Percentiles rank a stretch among this genome's conserved stretches.
Conservation (phyloP, 164 flowering plant species). For the Santalum album region DNA sequence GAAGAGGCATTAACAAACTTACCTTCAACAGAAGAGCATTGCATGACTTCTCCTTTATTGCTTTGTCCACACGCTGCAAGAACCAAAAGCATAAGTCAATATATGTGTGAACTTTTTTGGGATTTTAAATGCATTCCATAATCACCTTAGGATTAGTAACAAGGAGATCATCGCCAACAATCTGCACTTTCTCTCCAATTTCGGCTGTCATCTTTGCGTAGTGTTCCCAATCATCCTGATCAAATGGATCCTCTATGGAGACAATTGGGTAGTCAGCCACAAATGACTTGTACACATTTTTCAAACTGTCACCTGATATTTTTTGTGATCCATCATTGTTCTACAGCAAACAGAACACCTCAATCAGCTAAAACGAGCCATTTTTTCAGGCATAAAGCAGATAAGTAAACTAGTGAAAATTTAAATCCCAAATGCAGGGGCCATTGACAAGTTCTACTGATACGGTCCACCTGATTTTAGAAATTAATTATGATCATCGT, state of each 20-base stretch:
- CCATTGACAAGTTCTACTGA: too few relatives aligned
- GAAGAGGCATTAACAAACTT: neutral
- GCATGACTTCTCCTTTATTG: slow-evolving; percentile 50
- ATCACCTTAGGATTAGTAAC: slow-evolving; percentile 2
- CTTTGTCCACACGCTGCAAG: slow-evolving; percentile 45
- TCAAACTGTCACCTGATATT: slow-evolving; percentile 1
- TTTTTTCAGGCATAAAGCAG: neutral
- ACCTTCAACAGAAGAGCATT: slow-evolving; percentile 67
- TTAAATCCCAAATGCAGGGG: too few relatives aligned
- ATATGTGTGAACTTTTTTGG: too few relatives aligned
- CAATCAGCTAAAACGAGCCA: neutral
- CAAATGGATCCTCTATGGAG: slow-evolving; percentile 4
- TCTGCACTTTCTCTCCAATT: slow-evolving; percentile 5
- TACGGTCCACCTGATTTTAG: too few relatives aligned
- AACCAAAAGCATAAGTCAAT: neutral
- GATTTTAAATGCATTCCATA: neutral
- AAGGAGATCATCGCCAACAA: slow-evolving; percentile 3
- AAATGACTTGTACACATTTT: slow-evolving; percentile 2
- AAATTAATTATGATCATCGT: too few relatives aligned
- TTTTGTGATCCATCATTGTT: slow-evolving; percentile 7
- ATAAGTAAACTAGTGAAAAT: too few relatives aligned
- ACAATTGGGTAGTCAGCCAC: slow-evolving; percentile 1
- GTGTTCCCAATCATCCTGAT: slow-evolving; percentile 3
- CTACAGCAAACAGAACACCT: neutral
- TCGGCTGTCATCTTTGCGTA: slow-evolving; percentile 3